phyloP scores from a whole-genome alignment of 1,284 basidiomycete genomes.

The Cutaneotrichosporon cavernicola region DNA sequence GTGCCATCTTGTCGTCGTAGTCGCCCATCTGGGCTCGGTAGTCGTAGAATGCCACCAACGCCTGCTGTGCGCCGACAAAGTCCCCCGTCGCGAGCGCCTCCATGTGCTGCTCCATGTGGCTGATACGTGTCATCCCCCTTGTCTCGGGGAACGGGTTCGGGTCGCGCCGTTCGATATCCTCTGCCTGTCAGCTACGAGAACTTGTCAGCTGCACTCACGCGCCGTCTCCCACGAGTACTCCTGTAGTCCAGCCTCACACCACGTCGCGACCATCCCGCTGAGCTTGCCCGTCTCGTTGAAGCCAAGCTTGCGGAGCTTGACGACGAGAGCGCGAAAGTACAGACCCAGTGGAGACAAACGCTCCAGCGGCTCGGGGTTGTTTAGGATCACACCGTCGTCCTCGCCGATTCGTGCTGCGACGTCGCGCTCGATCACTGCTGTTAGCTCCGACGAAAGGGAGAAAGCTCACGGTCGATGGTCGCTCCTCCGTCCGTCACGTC shows the following conservation, averaged over 20 bases:
- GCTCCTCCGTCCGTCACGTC: slow-evolving; percentile 36
- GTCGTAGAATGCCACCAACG: slow-evolving; percentile 49
- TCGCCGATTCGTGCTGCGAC: slow-evolving; percentile 39
- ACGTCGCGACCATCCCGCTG: slow-evolving; percentile 33
- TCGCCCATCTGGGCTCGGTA: slow-evolving; percentile 13
- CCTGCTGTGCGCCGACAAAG: slow-evolving; percentile 40
- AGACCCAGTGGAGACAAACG: slow-evolving; percentile 45
- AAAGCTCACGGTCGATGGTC: slow-evolving; percentile 37
- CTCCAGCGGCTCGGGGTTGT: slow-evolving; percentile 26
- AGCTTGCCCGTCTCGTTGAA: slow-evolving; percentile 46
- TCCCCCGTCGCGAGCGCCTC: slow-evolving; percentile 40
- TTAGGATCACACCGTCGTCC: slow-evolving; percentile 32
- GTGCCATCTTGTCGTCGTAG: slow-evolving; percentile 29
- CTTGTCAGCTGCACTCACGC: not conserved
- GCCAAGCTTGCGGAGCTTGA: slow-evolving; percentile 41
- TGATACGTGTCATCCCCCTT: slow-evolving; percentile 3
- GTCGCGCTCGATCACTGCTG: slow-evolving; percentile 36
- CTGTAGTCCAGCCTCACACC: slow-evolving; percentile 32
- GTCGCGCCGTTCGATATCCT: not conserved
- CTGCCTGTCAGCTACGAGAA: not conserved
- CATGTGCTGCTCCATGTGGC: slow-evolving; percentile 31
- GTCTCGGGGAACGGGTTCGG: not conserved
- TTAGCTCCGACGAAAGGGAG: not conserved
- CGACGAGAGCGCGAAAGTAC: slow-evolving; percentile 39
- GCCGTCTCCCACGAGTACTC: slow-evolving; percentile 3